These are phyloP conservation scores for Acacia confusa DNA, from an alignment of 306 rosid genomes.

Conservation along the genomic window DNA sequence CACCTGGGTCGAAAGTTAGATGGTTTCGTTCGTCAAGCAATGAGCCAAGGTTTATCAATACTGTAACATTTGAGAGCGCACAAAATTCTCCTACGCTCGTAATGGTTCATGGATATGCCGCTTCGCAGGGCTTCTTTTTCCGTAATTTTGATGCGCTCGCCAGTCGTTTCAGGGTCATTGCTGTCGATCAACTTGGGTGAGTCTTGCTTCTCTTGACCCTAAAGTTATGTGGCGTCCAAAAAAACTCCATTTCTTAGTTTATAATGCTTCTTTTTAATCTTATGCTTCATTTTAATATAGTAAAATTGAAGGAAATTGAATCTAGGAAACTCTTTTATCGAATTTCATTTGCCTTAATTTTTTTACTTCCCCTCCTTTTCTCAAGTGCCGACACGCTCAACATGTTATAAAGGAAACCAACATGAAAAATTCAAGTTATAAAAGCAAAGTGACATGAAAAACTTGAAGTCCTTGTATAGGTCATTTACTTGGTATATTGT, in stretches of 20 bases:
- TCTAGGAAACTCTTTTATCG: not conserved
- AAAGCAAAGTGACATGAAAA: constrained; percentile 3
- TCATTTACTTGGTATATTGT: constrained; percentile 15
- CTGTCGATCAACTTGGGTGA: constrained; percentile 97
- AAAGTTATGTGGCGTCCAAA: not conserved
- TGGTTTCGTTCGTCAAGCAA: constrained; percentile 89
- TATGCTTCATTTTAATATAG: constrained; percentile 7
- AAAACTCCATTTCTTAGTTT: not conserved
- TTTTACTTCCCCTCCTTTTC: not conserved
- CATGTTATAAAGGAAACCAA: not conserved
- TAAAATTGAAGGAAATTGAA: constrained; percentile 2
- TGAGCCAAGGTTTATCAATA: constrained; percentile 80
- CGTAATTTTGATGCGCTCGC: constrained; percentile 96
- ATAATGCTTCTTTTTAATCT: constrained; percentile 14
- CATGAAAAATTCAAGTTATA: not conserved
- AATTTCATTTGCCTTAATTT: not conserved
- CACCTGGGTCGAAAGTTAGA: constrained; percentile 78
- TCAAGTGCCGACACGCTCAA: not conserved
- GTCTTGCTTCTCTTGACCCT: constrained; percentile 26
- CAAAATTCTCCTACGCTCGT: constrained; percentile 79
- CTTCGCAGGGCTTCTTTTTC: constrained; percentile 92
- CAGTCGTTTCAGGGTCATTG: constrained; percentile 76
- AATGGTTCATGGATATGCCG: constrained; percentile 92
- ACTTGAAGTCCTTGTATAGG: not conserved
- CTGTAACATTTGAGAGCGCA: constrained; percentile 74